Base-by-base conservation (phyloP, 768 basidiomycete genomes). In the Cystobasidium onofrii region DNA sequence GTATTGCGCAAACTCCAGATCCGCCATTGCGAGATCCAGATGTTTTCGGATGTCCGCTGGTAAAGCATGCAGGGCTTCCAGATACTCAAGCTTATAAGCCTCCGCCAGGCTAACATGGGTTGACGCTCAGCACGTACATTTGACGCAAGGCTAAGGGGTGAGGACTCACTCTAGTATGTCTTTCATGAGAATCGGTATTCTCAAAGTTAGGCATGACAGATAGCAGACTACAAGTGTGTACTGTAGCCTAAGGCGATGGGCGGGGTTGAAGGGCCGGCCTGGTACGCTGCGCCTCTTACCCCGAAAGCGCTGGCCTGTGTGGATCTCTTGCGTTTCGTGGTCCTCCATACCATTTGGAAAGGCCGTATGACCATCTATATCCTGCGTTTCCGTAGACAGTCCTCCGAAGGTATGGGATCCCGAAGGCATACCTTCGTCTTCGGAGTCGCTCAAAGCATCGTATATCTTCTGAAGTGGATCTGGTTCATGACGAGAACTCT, bases 141-240 rank as follows among this genome's bases (percentile, higher is more conserved):
- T 62, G 55, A 27, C 23, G 27, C 10, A 1, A 23, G n/a, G n/a
- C n/a, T n/a, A n/a, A 54, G n/a, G 34, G n/a, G 13, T 23, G 33
- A 57, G 31, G 41, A 61, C 70, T 41, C 41, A 75, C 74, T 71
- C 60, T 39, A 75, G 54, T 7, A 75, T 33, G 43, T 75, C 74
- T 31, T 60, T 70, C 50, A 70, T 46, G 34, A 75, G 52, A 29
- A 75, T 52, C n/a, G 74, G 74, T 36, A 75, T 31, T n/a, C 74
- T 46, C 1, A 75, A 29, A 6, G 74, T 75, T 12, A 71, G 25
- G 60, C 74, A 75, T 4, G 74, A 41, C 1, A 75, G 60, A 72
- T 75, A 75, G 74, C 74, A 75, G 20, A 75, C 72, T 55, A 75
- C 71, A 12, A 75, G 70, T 7, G 74, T 75, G 27, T 60, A 75